Evolutionary conservation across 2,329 filamentous ascomycete species (phyloP), one percentile per base, ranked within the genome.

Genomic region (Colletotrichum horii): DNA sequence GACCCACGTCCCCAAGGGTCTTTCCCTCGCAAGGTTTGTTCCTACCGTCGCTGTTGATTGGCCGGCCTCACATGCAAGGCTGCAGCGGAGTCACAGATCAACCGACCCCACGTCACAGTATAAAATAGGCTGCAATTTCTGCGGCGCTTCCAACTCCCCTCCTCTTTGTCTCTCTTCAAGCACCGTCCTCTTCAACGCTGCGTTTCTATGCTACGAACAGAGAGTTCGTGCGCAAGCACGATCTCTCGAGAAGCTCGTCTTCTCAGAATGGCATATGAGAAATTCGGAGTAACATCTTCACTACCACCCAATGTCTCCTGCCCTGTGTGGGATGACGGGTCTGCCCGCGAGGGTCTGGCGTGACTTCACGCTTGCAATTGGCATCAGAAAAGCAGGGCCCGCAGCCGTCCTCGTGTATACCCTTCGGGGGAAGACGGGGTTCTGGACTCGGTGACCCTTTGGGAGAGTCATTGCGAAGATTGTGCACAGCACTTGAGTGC

Each of bases 201-300:
- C 94, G 94, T 96, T 96, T 96, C 94, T 95, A 96, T 96, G 94
- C 94, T 94, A 93, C 94, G 94, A 91, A 92, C 91, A 88, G 90
- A 95, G 88, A 89, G 80, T 80, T 79, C 78, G 81, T 81, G 80
- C 78, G 78, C 70, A 68, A 81, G 80, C 43, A 80, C 78, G 79
- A 24, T 38, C 34, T 69, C 66, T 69, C 55, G 66, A 61, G 22
- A 56, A 32, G 15, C 3, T n/a, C 9, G 30, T 30, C 79, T 79
- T 82, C 82, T 82, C 80, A 69, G 74, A 70, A 71, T 79, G 87
- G 95, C 95, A 96, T 95, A 95, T 96, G 95, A 95, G 95, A 97
- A 97, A 97, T 96, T 97, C 95, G 95, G 95, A 97, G 95, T 94
- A 97, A 93, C 96, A 94, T 96, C 95, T 94, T 95, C 76, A 72